A percentile compares a stretch with the other conserved stretches of the same genome.
Evolutionary conservation across 2,329 filamentous ascomycete genomes (phyloP).

Genomic region (Thielaviopsis cerberus): DNA sequence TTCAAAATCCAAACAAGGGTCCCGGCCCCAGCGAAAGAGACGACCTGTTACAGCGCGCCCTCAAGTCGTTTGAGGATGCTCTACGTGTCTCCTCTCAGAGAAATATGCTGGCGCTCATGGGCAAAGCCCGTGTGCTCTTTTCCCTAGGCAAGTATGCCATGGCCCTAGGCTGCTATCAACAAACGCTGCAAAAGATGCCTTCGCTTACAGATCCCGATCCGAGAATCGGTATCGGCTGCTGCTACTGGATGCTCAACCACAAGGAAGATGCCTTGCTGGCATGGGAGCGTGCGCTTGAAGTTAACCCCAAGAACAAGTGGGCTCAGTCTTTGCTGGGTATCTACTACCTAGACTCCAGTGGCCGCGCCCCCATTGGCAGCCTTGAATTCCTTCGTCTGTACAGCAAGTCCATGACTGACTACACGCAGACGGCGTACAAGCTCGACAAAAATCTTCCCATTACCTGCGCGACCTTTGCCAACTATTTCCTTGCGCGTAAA

Average conservation of each 20-base stretch:
- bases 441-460: slow-evolving; percentile 78
- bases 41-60: slow-evolving; percentile 64
- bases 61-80: slow-evolving; percentile 90
- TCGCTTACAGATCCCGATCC: slow-evolving; percentile 83
- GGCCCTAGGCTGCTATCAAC: slow-evolving; percentile 69
- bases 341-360: slow-evolving; percentile 75
- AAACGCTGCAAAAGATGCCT: slow-evolving; percentile 69
- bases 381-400: slow-evolving; percentile 71
- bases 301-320: slow-evolving; percentile 67
- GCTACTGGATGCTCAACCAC: slow-evolving; percentile 89
- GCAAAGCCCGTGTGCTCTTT: slow-evolving; percentile 71
- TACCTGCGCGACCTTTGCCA: slow-evolving; percentile 75
- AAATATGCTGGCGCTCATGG: slow-evolving; percentile 84
- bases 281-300: slow-evolving; percentile 73
- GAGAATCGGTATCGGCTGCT: slow-evolving; percentile 87
- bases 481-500: slow-evolving; percentile 74
- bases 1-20: slow-evolving; percentile 46
- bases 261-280: slow-evolving; percentile 81
- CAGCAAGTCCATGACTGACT: slow-evolving; percentile 85
- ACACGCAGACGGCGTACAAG: slow-evolving; percentile 86
- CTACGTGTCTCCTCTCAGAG: slow-evolving; percentile 65
- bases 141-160: slow-evolving; percentile 74
- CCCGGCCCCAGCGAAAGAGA: slow-evolving; percentile 37
- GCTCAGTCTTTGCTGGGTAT: slow-evolving; percentile 79
- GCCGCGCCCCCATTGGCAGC: slow-evolving; percentile 64